These are phyloP conservation scores for Aspergillus phoenicis DNA, from an alignment of 2,329 filamentous ascomycete species.

Conservation along the genomic window DNA sequence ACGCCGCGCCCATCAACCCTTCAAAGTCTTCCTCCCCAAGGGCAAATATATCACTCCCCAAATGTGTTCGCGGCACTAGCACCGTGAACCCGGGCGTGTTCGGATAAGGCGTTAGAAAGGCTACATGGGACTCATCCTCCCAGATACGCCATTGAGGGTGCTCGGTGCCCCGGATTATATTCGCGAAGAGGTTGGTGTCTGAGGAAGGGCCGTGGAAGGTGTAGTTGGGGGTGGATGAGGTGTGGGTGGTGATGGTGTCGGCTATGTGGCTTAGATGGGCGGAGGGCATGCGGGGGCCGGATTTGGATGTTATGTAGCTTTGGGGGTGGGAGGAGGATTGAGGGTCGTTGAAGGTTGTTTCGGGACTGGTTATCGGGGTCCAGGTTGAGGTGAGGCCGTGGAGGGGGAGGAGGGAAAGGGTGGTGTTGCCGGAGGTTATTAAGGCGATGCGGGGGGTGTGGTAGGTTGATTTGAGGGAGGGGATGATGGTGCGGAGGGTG, in stretches of 20 bases:
- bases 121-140: constrained; percentile 5
- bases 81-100: constrained; percentile 9
- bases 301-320: constrained; percentile 6
- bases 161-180: neutral
- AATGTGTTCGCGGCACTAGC: constrained; percentile 3
- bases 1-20: constrained; percentile 1
- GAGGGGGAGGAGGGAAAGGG: constrained; percentile 2
- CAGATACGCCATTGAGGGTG: constrained; percentile 7
- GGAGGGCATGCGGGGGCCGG: neutral
- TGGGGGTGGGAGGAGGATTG: neutral
- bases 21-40: neutral
- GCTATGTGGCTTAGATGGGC: neutral
- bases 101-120: constrained; percentile 8
- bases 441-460: neutral
- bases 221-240: neutral
- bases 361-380: neutral
- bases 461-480: neutral
- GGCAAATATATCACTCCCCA: constrained; percentile 5
- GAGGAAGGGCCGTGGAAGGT: neutral
- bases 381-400: constrained; percentile 7
- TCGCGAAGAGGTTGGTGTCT: constrained; percentile 5
- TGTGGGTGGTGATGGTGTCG: neutral
- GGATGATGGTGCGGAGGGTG: neutral
- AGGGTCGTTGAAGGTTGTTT: neutral
- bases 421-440: neutral